phyloP scores from a whole-genome alignment of 495 filamentous ascomycete genomes.

The Acidomyces sp. region DNA sequence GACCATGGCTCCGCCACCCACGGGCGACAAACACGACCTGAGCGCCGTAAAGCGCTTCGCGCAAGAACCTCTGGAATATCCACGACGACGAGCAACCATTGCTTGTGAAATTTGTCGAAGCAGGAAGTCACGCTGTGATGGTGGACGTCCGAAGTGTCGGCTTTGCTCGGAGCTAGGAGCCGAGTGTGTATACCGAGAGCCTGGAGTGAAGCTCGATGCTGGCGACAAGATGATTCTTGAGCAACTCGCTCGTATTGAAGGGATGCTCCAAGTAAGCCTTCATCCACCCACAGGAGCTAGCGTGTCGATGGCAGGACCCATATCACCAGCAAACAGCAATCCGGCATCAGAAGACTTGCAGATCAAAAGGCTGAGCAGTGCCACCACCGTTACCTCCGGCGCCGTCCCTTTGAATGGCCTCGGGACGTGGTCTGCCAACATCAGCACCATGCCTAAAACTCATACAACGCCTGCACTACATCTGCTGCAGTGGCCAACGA shows the following conservation, averaged over 20 bases:
- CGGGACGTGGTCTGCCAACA: conserved; percentile 64
- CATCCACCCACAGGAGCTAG: conserved; percentile 27
- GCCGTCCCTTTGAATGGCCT: conserved; percentile 50
- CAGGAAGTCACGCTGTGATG: conserved; percentile 71
- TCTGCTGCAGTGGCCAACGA: conserved; percentile 67
- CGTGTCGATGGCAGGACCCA: conserved; percentile 36
- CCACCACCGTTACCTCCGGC: conserved; percentile 26
- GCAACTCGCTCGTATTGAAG: conserved; percentile 61
- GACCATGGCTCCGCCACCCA: neutral
- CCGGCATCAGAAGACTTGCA: conserved; percentile 27
- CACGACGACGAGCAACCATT: conserved; percentile 29
- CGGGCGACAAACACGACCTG: conserved; percentile 8
- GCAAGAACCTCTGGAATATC: conserved; percentile 25
- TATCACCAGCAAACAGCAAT: conserved; percentile 56
- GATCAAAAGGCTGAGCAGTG: conserved; percentile 17
- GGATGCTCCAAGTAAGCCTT: conserved; percentile 55
- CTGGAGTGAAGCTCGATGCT: conserved; percentile 75
- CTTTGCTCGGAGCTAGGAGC: conserved; percentile 70
- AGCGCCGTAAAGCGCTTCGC: conserved; percentile 5
- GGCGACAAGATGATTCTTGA: conserved; percentile 77
- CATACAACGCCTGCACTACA: conserved; percentile 70
- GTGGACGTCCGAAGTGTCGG: conserved; percentile 69
- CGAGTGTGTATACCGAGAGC: conserved; percentile 73
- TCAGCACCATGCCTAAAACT: conserved; percentile 71
- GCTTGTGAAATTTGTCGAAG: conserved; percentile 74